Evolutionary conservation across 805 yeast genomes (phyloP).

Genomic region (Wickerhamomyces silvicola): DNA sequence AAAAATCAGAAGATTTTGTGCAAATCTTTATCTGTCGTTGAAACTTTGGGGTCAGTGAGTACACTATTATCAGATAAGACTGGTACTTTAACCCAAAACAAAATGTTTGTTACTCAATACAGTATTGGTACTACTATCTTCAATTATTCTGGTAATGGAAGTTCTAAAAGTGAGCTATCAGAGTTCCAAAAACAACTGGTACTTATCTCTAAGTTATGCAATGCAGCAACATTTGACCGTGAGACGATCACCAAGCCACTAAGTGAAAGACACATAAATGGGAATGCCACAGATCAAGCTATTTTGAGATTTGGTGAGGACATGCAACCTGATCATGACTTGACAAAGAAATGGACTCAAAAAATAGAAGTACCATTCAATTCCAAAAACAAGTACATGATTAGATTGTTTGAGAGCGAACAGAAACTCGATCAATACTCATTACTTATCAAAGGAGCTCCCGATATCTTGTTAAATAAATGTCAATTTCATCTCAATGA

Average conservation of each 20-base stretch:
- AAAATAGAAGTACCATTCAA: constrained; percentile 33
- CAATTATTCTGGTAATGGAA: neutral
- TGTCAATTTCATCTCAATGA: constrained; percentile 20
- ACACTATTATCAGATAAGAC: constrained; percentile 38
- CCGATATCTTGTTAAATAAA: constrained; percentile 33
- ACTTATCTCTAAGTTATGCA: constrained; percentile 28
- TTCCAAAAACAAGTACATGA: constrained; percentile 41
- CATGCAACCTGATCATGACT: constrained; percentile 10
- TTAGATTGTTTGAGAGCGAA: constrained; percentile 23
- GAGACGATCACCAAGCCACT: constrained; percentile 8
- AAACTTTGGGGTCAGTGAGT: constrained; percentile 51
- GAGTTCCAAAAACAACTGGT: constrained; percentile 4
- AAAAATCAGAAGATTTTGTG: constrained; percentile 37
- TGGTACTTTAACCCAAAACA: constrained; percentile 44
- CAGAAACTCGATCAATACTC: constrained; percentile 1
- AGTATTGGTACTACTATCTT: constrained; percentile 4
- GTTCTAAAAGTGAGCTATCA: constrained; percentile 4
- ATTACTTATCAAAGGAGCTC: constrained; percentile 38
- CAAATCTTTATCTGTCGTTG: constrained; percentile 41
- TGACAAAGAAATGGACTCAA: constrained; percentile 18
- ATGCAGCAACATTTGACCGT: constrained; percentile 26
- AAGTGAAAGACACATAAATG: constrained; percentile 25
- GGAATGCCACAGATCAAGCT: constrained; percentile 47
- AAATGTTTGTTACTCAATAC: constrained; percentile 34
- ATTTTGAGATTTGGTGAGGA: constrained; percentile 30